These are phyloP conservation scores for Coemansia sp. DNA, from an alignment of 192 early-diverging fungal species.

Conservation along the genomic window DNA sequence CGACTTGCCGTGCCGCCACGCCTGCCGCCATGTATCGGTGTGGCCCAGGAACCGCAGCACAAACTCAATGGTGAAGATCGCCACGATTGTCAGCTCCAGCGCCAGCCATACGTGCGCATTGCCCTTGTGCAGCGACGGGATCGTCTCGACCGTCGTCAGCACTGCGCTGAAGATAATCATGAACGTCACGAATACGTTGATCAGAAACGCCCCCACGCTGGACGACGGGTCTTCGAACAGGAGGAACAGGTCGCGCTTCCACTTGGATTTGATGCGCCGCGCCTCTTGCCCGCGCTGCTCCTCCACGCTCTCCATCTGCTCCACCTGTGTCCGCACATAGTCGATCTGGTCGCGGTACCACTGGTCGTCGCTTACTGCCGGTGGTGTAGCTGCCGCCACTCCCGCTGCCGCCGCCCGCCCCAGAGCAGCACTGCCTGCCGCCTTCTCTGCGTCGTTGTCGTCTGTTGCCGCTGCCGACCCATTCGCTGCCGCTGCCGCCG, in stretches of 20 bases:
- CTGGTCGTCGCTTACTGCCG: slow-evolving; percentile 33
- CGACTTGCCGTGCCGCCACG: slow-evolving; percentile 52
- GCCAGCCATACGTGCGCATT: slow-evolving; percentile 59
- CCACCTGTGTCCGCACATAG: slow-evolving; percentile 53
- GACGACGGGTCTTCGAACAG: slow-evolving; percentile 80
- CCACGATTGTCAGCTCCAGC: slow-evolving; percentile 69
- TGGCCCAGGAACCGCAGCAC: slow-evolving; percentile 67
- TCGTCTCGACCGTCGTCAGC: slow-evolving; percentile 77
- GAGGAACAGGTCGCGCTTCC: slow-evolving; percentile 67
- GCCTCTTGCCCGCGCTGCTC: slow-evolving; percentile 49
- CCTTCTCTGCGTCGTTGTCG: slow-evolving; percentile 1
- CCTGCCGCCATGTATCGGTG: slow-evolving; percentile 65
- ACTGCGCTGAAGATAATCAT: slow-evolving; percentile 72
- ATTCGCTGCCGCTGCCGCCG: no score
- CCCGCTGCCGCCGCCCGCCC: slow-evolving; percentile 22
- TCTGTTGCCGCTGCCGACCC: no score
- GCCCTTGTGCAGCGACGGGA: slow-evolving; percentile 65
- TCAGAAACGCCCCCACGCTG: slow-evolving; percentile 65
- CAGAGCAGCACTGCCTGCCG: slow-evolving; percentile 1
- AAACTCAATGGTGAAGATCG: slow-evolving; percentile 75
- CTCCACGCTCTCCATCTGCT: slow-evolving; percentile 48
- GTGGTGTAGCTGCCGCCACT: slow-evolving; percentile 23
- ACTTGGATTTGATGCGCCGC: slow-evolving; percentile 38
- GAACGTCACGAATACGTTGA: slow-evolving; percentile 72
- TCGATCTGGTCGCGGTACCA: slow-evolving; percentile 55